Conservation (phyloP, 495 filamentous ascomycete genomes). For the Parathielavia appendiculata region DNA sequence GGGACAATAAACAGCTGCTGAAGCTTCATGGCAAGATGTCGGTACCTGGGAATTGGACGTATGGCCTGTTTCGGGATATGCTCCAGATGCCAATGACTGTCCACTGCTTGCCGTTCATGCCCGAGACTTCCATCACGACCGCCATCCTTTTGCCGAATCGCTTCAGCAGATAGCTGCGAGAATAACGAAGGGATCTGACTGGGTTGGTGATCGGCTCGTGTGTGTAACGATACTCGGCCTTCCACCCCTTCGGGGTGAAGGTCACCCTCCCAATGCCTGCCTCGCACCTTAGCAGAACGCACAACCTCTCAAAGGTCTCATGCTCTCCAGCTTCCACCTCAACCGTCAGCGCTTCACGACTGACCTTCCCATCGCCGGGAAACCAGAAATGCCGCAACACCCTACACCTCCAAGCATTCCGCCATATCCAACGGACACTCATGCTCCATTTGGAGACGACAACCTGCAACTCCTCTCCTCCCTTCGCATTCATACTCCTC, state of each 20-base stretch:
- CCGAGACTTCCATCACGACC: constrained; percentile 21
- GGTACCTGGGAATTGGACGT: constrained; percentile 22
- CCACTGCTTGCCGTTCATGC: constrained; percentile 14
- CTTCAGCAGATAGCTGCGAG: background rate
- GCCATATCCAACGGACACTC: constrained; percentile 36
- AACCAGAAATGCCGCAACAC: constrained; percentile 34
- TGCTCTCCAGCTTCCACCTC: constrained; percentile 2
- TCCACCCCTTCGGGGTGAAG: background rate
- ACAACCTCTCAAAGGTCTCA: background rate
- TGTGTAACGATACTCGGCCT: background rate
- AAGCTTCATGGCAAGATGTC: constrained; percentile 24
- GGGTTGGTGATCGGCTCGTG: constrained; percentile 8
- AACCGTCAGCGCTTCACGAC: constrained; percentile 10
- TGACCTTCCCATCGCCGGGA: constrained; percentile 26
- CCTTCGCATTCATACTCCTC: background rate
- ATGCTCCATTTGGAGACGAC: constrained; percentile 18
- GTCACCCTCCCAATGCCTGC: constrained; percentile 13
- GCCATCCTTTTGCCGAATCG: constrained; percentile 16
- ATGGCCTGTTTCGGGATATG: constrained; percentile 17
- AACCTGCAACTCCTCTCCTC: background rate
- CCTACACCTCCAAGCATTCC: constrained; percentile 34
- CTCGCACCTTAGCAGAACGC: constrained; percentile 6
- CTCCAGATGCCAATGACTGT: constrained; percentile 3
- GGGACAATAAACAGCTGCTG: no score
- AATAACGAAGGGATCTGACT: constrained; percentile 3